Evolutionary conservation across 2,329 filamentous ascomycete genomes (phyloP), one percentile per base, ranked within the genome.

Genomic region (Chaetomiaceae sp.): DNA sequence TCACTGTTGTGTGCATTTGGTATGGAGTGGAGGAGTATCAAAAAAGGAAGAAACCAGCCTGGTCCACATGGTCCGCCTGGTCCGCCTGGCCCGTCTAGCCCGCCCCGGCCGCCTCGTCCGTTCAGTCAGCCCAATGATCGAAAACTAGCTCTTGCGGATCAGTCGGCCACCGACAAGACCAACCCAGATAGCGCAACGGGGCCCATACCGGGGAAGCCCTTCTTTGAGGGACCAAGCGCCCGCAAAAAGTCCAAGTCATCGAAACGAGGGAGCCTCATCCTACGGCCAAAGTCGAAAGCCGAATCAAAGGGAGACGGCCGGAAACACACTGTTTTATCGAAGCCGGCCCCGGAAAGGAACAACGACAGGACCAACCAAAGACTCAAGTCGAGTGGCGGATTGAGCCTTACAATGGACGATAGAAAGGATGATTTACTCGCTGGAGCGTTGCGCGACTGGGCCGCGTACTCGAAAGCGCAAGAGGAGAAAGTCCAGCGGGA

Each of bases 11-110:
- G 77, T 7, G 74, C 79, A 0, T 60, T 78, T 2, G 75, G 74
- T 19, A 76, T 88, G 58, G 77, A 87, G 65, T 88, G 85, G 85
- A 81, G 73, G 63, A 82, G 71, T 56, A 81, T 87, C 61, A 87
- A 86, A 72, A 80, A 78, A 60, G 62, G 55, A 0, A 60, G 55
- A 44, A 53, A 59, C 19, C 57, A 57, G 3, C 46, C 46, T 23
- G 23, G 25, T 3, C 41, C 44, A 16, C 19, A 27, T 5, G 9
- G 14, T 5, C 27, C 31, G 33, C 17, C 40, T 17, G 13, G n/a
- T 5, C 30, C 9, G 12, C 30, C 30, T 13, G 12, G 12, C 7
- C 25, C 25, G 1, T 27, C 25, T 7, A 7, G 6, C 6, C 6
- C 25, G 1, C 25, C 25, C 25, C 10, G 6, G 25, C 25, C 25